Evolutionary conservation across 805 yeast genomes (phyloP).

Genomic region (Candida arabinofermentans): DNA sequence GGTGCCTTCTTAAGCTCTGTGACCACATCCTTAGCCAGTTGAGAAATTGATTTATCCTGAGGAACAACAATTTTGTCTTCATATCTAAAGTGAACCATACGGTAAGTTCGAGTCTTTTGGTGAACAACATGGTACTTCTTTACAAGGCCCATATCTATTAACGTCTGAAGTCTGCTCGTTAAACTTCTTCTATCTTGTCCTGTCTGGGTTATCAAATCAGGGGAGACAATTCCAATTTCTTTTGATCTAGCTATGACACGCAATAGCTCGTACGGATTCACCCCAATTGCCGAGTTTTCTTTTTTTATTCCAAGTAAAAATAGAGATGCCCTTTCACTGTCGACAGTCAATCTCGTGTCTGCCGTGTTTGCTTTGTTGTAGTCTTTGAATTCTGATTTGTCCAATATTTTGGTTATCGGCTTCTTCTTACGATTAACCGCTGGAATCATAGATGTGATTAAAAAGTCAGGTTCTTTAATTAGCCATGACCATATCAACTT

Average conservation of each 20-base stretch:
- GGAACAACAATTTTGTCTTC: conserved; percentile 5
- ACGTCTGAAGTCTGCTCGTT: conserved; percentile 54
- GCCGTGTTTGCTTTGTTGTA: conserved; percentile 9
- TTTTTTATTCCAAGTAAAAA: conserved; percentile 53
- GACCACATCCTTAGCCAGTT: conserved; percentile 18
- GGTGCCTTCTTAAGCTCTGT: conserved; percentile 49
- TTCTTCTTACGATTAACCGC: conserved; percentile 3
- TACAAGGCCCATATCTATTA: conserved; percentile 48
- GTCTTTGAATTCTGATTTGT: conserved; percentile 6
- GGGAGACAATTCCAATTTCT: conserved; percentile 53
- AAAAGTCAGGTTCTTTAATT: conserved; percentile 23
- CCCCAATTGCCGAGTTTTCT: conserved; percentile 50
- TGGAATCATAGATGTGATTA: conserved; percentile 8
- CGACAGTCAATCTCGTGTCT: conserved; percentile 33
- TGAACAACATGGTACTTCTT: conserved; percentile 34
- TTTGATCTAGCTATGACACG: conserved; percentile 58
- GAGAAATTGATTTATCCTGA: conserved; percentile 11
- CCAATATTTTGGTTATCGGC: conserved; percentile 7
- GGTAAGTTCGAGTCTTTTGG: conserved; percentile 50
- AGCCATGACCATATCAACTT: conserved; percentile 37
- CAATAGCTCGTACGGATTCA: conserved; percentile 50
- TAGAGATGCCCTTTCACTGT: conserved; percentile 54
- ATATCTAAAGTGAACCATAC: conserved; percentile 49
- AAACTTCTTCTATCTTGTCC: conserved; percentile 71
- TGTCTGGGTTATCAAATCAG: conserved; percentile 50